These are phyloP conservation scores for Oryza coarctata DNA, from an alignment of 176 grass and related monocot species.

Conservation along the genomic window DNA sequence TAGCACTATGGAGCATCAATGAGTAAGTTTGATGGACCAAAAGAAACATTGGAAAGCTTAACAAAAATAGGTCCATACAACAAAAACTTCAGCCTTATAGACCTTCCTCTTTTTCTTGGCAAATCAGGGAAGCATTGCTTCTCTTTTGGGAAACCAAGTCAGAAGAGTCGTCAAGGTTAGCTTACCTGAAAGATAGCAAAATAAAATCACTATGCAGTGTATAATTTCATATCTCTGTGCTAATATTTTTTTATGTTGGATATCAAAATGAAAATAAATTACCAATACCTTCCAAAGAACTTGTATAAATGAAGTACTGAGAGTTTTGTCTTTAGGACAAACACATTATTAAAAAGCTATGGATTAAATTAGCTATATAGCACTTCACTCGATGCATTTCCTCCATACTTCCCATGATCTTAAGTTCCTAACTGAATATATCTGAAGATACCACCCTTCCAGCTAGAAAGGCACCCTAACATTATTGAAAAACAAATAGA, in stretches of 20 bases:
- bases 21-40: not conserved
- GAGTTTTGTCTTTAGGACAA: conserved; percentile 3
- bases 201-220: conserved; percentile 14
- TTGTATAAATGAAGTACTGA: not conserved
- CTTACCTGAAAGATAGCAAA: conserved; percentile 49
- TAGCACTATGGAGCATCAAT: not conserved
- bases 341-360: conserved; percentile 9
- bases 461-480: conserved; percentile 1
- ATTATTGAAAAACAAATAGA: not conserved
- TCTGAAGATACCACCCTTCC: not conserved
- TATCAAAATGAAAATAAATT: not conserved
- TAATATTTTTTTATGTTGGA: not conserved
- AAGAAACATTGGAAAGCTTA: not conserved
- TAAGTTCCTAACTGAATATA: not conserved
- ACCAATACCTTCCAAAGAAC: not conserved
- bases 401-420: not conserved
- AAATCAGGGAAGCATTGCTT: conserved; percentile 43
- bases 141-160: conserved; percentile 57
- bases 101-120: conserved; percentile 62
- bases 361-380: not conserved
- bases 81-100: conserved; percentile 32
- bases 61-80: conserved; percentile 33
- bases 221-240: not conserved
- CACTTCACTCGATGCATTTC: not conserved
- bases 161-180: conserved; percentile 43